A percentile compares a stretch with the other conserved stretches of the same genome.
These are phyloP conservation scores for Chalciporus sp. DNA, from an alignment of 1,284 basidiomycete species.

Conservation along the genomic window DNA sequence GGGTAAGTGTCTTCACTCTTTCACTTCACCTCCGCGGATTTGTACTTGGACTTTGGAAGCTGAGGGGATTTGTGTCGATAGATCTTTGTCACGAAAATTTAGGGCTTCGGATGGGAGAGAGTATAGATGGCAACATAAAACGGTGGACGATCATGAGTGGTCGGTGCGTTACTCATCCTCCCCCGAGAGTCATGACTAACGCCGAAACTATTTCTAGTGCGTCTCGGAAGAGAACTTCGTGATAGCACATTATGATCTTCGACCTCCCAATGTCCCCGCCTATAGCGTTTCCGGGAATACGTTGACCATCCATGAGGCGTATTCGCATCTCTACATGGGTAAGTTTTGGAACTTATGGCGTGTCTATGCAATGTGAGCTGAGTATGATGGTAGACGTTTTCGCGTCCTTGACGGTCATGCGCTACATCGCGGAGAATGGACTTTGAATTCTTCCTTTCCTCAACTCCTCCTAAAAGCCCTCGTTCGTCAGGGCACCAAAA, in stretches of 20 bases:
- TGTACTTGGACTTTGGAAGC: not conserved
- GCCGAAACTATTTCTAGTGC: slow-evolving; percentile 44
- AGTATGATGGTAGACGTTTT: slow-evolving; percentile 52
- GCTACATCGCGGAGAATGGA: slow-evolving; percentile 53
- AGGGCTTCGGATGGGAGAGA: slow-evolving; percentile 63
- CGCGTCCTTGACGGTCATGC: slow-evolving; percentile 65
- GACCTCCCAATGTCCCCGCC: slow-evolving; percentile 49
- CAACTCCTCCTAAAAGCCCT: not conserved
- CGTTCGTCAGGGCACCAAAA: not conserved
- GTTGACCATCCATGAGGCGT: slow-evolving; percentile 62
- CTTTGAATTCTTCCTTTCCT: slow-evolving; percentile 30
- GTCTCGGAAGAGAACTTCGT: slow-evolving; percentile 53
- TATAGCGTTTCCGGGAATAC: slow-evolving; percentile 68
- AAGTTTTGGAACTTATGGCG: slow-evolving; percentile 22
- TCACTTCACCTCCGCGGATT: slow-evolving; percentile 1
- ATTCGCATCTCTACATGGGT: slow-evolving; percentile 58
- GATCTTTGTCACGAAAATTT: slow-evolving; percentile 67
- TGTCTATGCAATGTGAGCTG: slow-evolving; percentile 5
- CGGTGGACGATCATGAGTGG: slow-evolving; percentile 63
- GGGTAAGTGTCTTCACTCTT: slow-evolving; percentile 43
- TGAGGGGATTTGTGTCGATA: slow-evolving; percentile 26
- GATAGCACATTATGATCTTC: slow-evolving; percentile 63
- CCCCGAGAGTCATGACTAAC: slow-evolving; percentile 7
- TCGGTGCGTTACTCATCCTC: slow-evolving; percentile 44
- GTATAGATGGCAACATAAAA: slow-evolving; percentile 63